Percentiles rank a stretch among this genome's conserved stretches.
Evolutionary conservation across 2,329 filamentous ascomycete genomes (phyloP).

Genomic region (Hypoxylon sp.): DNA sequence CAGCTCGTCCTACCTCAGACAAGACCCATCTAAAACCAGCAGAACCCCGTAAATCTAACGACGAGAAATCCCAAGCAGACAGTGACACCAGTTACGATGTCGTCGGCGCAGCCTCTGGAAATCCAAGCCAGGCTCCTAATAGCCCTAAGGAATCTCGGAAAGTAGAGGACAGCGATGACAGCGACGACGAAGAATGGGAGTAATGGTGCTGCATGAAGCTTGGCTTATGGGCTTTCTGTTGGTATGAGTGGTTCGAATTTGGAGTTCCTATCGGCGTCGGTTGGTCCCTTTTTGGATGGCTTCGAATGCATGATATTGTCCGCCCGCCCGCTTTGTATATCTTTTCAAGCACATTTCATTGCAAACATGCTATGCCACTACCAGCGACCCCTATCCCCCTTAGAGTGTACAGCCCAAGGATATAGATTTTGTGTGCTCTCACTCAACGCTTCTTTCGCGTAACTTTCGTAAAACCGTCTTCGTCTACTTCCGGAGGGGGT

Average conservation of each 20-base stretch:
- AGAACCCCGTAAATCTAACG: constrained; percentile 81
- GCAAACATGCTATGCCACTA: constrained; percentile 35
- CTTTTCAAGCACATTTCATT: constrained; percentile 42
- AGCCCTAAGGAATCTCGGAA: constrained; percentile 72
- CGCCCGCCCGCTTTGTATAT: constrained; percentile 46
- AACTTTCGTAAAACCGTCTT: constrained; percentile 86
- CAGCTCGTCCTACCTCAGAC: constrained; percentile 50
- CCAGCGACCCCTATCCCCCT: constrained; percentile 17
- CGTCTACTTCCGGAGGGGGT: constrained; percentile 79
- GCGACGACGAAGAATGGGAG: constrained; percentile 54
- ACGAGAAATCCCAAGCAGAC: constrained; percentile 90
- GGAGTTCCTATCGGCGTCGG: constrained; percentile 43
- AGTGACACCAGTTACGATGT: constrained; percentile 98
- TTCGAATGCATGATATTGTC: constrained; percentile 42
- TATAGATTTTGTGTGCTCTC: constrained; percentile 22
- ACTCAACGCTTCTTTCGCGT: constrained; percentile 73
- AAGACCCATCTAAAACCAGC: constrained; percentile 70
- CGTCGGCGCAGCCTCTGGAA: constrained; percentile 82
- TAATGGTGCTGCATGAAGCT: constrained; percentile 38
- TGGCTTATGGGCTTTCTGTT: constrained; percentile 33
- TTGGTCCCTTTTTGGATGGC: constrained; percentile 40
- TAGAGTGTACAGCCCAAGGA: constrained; percentile 25
- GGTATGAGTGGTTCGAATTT: constrained; percentile 25
- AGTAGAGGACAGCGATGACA: constrained; percentile 68
- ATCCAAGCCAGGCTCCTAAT: constrained; percentile 81